Evolutionary conservation across 345 rosid species (phyloP), one percentile per base, ranked within the genome.

Genomic region (Jatropha curcas): DNA sequence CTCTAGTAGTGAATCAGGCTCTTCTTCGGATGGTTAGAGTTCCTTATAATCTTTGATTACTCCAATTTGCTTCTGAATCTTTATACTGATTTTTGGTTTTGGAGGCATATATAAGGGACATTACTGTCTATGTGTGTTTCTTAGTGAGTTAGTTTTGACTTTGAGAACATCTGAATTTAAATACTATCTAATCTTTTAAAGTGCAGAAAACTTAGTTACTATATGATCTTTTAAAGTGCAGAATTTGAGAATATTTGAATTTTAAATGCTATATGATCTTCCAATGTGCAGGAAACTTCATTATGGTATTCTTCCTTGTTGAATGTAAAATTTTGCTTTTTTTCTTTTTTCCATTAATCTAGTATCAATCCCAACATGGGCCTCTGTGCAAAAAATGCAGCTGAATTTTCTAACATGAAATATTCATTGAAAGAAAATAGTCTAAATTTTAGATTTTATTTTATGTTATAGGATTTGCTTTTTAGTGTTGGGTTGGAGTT

Each of bases 11-110:
- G 92, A 84, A 71, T 88, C 90, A 34, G 90, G 88, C 55, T 91
- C 94, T 72, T 88, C 97, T 72, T 86, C 91, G 62, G 86, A 84
- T 79, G 96, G 96, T 92, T 83, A 37, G 94, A 84, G 55, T 73
- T 81, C 62, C 77, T 80, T 27, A 76, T 72, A 69, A 71, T 73
- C 64, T 80, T 82, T 66, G 5, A 48, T 63, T 66, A 4, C 14
- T 58, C 27, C 50, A 20, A 61, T 63, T 31, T 17, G 41, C 33
- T 78, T 64, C 2, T 14, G 35, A 35, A 56, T 57, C 25, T 19
- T 20, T 14, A 39, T 51, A 3, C 39, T 20, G 4, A 45, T n/a
- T 63, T 37, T 61, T 33, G 46, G 20, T 33, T 31, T 19, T 14
- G 25, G 71, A 45, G 24, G 24, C 12, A 31, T 41, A 27, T 28